These are phyloP conservation scores for Aspergillus glaucus DNA, from an alignment of 2,329 filamentous ascomycete genomes.

Conservation along the genomic window DNA sequence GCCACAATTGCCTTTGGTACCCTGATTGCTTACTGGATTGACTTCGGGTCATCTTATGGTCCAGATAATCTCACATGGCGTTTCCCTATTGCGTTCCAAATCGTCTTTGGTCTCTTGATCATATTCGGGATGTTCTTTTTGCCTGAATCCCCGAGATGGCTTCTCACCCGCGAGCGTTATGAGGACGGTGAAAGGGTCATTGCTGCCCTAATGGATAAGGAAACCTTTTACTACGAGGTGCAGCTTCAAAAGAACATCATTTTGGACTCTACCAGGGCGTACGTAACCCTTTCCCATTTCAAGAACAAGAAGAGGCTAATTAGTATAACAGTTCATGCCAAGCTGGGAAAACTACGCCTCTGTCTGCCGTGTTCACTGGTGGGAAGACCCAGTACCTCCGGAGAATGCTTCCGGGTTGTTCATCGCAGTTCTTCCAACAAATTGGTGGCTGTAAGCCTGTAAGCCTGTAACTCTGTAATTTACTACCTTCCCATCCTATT, in stretches of 20 bases:
- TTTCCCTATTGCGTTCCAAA: constrained; percentile 46
- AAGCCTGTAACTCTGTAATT: constrained; percentile 39
- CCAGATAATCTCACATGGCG: constrained; percentile 34
- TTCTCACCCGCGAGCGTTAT: constrained; percentile 22
- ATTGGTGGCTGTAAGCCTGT: constrained; percentile 43
- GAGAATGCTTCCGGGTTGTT: constrained; percentile 23
- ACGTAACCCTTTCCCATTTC: constrained; percentile 27
- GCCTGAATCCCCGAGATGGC: constrained; percentile 29
- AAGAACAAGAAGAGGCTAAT: constrained; percentile 28
- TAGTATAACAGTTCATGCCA: background rate
- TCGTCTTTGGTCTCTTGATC: constrained; percentile 21
- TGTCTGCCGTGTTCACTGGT: constrained; percentile 35
- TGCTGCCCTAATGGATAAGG: constrained; percentile 37
- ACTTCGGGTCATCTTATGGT: constrained; percentile 16
- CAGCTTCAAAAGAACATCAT: constrained; percentile 32
- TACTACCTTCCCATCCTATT: constrained; percentile 44
- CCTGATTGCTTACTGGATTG: constrained; percentile 20
- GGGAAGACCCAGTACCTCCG: constrained; percentile 22
- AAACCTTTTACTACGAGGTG: constrained; percentile 49
- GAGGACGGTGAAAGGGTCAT: constrained; percentile 41
- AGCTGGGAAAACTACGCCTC: constrained; percentile 41
- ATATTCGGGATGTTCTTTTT: constrained; percentile 29
- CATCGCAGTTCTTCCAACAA: constrained; percentile 37
- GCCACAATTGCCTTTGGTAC: constrained; percentile 34
- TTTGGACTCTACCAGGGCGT: background rate